A percentile compares a stretch with the other conserved stretches of the same genome.
phyloP scores from a whole-genome alignment of 2,329 filamentous ascomycete genomes.

The Verticillium klebahnii region DNA sequence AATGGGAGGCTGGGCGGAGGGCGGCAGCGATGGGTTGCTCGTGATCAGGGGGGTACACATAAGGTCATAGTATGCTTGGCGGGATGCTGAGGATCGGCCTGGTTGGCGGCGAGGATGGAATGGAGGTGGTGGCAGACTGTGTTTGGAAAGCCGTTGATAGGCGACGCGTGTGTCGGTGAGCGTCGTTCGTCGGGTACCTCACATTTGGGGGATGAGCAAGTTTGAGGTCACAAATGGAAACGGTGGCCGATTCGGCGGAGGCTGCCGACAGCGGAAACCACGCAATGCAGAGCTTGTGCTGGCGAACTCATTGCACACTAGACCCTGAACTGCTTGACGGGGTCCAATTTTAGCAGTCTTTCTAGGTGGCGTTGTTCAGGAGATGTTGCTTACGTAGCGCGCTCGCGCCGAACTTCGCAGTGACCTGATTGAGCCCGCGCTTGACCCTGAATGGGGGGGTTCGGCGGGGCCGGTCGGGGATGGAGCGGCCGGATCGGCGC shows the following conservation, averaged over 20 bases:
- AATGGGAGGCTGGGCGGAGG: neutral
- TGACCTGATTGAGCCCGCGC: neutral
- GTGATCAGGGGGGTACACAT: neutral
- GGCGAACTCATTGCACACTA: neutral
- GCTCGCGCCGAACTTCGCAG: neutral
- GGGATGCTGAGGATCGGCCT: neutral
- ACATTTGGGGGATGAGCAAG: neutral
- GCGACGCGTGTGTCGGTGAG: conserved; percentile 2
- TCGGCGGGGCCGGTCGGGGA: neutral
- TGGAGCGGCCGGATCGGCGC: neutral
- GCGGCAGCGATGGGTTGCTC: neutral
- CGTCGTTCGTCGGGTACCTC: neutral
- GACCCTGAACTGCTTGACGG: neutral
- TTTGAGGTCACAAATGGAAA: neutral
- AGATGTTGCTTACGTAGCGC: neutral
- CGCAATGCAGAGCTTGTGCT: neutral
- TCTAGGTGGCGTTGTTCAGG: neutral
- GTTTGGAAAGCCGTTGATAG: conserved; percentile 11
- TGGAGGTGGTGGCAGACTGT: neutral
- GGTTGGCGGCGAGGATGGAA: neutral
- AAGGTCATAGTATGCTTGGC: neutral
- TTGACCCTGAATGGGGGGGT: neutral
- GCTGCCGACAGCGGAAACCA: neutral
- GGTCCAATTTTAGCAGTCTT: neutral
- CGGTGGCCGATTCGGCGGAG: neutral